phyloP scores from a whole-genome alignment of 2,329 filamentous ascomycete genomes.

The Metarhizium humberi region DNA sequence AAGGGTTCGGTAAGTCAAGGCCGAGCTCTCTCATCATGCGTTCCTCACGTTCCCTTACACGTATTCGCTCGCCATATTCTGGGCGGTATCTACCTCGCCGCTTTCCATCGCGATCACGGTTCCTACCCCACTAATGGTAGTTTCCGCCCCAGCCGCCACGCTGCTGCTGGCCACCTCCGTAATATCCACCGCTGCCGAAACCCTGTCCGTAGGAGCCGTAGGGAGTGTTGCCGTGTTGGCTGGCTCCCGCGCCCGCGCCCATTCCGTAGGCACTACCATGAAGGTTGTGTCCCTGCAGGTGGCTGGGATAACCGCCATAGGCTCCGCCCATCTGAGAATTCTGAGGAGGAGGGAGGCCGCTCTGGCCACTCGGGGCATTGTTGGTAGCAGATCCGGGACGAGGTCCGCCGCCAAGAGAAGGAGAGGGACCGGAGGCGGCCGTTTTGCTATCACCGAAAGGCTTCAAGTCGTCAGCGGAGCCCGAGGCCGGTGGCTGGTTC shows the following conservation, averaged over 20 bases:
- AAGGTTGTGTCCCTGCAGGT: constrained; percentile 42
- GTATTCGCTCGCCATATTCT: constrained; percentile 2
- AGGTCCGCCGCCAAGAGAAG: constrained; percentile 41
- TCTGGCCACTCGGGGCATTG: constrained; percentile 37
- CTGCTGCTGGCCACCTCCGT: constrained; percentile 33
- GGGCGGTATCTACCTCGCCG: constrained; percentile 9
- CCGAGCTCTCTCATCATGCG: constrained; percentile 10
- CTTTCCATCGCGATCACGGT: constrained; percentile 19
- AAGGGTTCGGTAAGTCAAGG: constrained; percentile 6
- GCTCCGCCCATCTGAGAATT: constrained; percentile 42
- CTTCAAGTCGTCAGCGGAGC: constrained; percentile 45
- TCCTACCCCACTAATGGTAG: constrained; percentile 39
- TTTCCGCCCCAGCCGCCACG: constrained; percentile 51
- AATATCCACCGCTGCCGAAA: constrained; percentile 39
- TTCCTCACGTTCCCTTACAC: constrained; percentile 5
- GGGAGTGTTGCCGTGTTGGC: constrained; percentile 42
- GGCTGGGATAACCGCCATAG: constrained; percentile 47
- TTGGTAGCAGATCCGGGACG: constrained; percentile 51
- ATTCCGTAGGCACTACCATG: constrained; percentile 49
- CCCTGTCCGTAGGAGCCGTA: constrained; percentile 45
- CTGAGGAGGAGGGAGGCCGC: constrained; percentile 47
- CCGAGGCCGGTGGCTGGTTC: constrained; percentile 33
- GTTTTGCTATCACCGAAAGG: constrained; percentile 48
- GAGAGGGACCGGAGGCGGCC: constrained; percentile 41
- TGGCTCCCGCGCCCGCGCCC: constrained; percentile 37